Base-by-base conservation (phyloP, 108 stramenopile species). In the Schizochytrium sp. region DNA sequence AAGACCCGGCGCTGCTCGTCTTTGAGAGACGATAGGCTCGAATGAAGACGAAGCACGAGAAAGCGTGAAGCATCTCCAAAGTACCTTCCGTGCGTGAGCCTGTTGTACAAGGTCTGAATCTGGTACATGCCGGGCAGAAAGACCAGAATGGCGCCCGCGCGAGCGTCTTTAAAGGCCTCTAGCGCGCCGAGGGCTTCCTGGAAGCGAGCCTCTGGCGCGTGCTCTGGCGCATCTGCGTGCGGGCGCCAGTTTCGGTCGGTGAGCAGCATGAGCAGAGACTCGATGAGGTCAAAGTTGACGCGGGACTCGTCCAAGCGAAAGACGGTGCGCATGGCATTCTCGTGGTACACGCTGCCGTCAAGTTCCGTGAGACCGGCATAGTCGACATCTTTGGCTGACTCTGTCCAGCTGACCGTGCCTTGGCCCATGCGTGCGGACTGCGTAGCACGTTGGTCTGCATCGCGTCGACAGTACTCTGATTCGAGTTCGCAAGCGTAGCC, bases 61-160 rank as follows among this genome's bases (percentile, higher is more conserved):
- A 92, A 94, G 83, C 87, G 87, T 5, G 93, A 57, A 25, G 76
- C 19, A 45, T 83, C 51, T 12, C 43, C 88, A 43, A 88, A 88
- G 41, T 43, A 34, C 58, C 88, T 6, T 10, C 21, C 60, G 23
- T 88, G 18, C 8, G 59, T 44, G 28, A 88, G n/a, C 45, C 34
- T 8, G 23, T 60, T 45, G 59, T 60, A 60, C 59, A 88, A 23
- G 10, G 16, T 60, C 88, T 60, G 92, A 47, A 99, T 99, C 90
- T 99, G 97, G 6, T 95, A 94, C 57, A 95, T 55, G 29, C 98
- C 98, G 6, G 97, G 97, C n/a, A 98, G 72, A 89, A 99, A 99
- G 23, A 98, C 89, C 21, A 99, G 92, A 25, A 98, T 90, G 5
- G 95, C 90, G 60, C 96, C 95, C 95, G 96, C n/a, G 21, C 34